These are phyloP conservation scores for Fusarium humuli DNA, from an alignment of 2,329 filamentous ascomycete genomes.

Conservation along the genomic window DNA sequence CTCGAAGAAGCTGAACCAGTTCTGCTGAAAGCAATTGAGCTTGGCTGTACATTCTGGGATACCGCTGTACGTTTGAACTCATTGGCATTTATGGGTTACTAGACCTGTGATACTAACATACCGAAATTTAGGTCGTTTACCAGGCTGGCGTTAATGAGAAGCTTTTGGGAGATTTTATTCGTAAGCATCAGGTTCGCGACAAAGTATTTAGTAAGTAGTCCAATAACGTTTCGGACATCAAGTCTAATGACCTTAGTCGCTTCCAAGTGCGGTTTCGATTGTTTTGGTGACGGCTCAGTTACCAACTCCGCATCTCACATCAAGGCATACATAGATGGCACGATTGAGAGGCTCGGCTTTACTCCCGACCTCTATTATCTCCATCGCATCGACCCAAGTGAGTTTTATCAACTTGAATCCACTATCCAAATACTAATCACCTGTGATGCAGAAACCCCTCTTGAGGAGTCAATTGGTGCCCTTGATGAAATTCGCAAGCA, in stretches of 20 bases:
- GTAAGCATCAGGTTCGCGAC: constrained; percentile 8
- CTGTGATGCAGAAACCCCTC: background rate
- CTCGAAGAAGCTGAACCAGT: constrained; percentile 14
- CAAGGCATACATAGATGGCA: constrained; percentile 10
- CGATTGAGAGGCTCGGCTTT: constrained; percentile 11
- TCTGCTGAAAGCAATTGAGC: constrained; percentile 2
- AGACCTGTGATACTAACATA: background rate
- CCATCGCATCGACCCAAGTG: constrained; percentile 11
- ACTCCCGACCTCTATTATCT: constrained; percentile 11
- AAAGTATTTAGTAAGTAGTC: constrained; percentile 9
- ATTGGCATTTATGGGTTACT: accelerated
- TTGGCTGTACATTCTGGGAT: constrained; percentile 16
- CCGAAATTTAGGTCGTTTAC: background rate
- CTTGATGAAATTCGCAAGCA: background rate
- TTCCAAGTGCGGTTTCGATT: constrained; percentile 7
- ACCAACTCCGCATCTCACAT: constrained; percentile 6
- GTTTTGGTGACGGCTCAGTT: background rate
- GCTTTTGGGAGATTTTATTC: constrained; percentile 17
- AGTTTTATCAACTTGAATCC: accelerated
- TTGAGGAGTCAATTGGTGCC: constrained; percentile 5
- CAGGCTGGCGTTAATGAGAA: constrained; percentile 7
- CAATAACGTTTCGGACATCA: too few relatives aligned
- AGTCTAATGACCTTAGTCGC: background rate
- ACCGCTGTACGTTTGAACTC: background rate
- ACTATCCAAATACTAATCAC: background rate